A percentile compares a stretch with the other conserved stretches of the same genome.
Conservation (phyloP, 768 basidiomycete genomes). For the Tubosaeta sp. region DNA sequence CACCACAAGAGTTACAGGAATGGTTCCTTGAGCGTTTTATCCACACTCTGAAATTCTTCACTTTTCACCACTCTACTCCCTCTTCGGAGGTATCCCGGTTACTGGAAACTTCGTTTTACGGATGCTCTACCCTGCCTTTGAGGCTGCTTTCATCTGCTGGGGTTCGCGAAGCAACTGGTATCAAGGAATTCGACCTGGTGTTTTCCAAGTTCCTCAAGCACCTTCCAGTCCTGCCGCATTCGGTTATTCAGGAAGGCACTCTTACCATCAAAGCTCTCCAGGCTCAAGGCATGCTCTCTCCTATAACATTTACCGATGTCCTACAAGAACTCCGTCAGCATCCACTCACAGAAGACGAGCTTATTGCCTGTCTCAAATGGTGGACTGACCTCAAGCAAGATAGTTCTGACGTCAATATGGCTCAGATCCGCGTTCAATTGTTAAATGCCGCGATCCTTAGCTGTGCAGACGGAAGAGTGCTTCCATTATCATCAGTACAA, state of each 20-base stretch:
- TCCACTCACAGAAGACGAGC: conserved; percentile 68
- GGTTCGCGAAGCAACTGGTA: conserved; percentile 56
- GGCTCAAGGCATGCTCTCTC: conserved; percentile 58
- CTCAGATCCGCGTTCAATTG: conserved; percentile 53
- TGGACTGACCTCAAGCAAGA: conserved; percentile 53
- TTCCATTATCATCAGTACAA: conserved; percentile 66
- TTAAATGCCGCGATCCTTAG: conserved; percentile 66
- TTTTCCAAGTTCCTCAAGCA: conserved; percentile 74
- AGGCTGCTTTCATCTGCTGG: conserved; percentile 76
- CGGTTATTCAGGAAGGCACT: conserved; percentile 52
- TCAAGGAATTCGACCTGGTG: conserved; percentile 69
- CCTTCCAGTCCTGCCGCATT: conserved; percentile 67
- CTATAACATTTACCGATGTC: conserved; percentile 80
- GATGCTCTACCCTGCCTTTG: conserved; percentile 51
- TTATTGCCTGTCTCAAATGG: conserved; percentile 84
- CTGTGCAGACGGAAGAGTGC: conserved; percentile 46
- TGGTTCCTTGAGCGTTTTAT: conserved; percentile 59
- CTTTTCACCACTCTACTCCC: conserved; percentile 84
- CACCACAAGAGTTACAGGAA: conserved; percentile 40
- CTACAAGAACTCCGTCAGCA: conserved; percentile 67
- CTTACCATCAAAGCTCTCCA: conserved; percentile 60
- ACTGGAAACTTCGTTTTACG: conserved; percentile 78
- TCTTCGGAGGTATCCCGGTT: conserved; percentile 68
- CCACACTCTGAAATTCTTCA: conserved; percentile 86
- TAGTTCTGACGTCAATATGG: conserved; percentile 32